phyloP scores from a whole-genome alignment of 2,329 filamentous ascomycete genomes.

The Berkeleyomyces rouxiae region DNA sequence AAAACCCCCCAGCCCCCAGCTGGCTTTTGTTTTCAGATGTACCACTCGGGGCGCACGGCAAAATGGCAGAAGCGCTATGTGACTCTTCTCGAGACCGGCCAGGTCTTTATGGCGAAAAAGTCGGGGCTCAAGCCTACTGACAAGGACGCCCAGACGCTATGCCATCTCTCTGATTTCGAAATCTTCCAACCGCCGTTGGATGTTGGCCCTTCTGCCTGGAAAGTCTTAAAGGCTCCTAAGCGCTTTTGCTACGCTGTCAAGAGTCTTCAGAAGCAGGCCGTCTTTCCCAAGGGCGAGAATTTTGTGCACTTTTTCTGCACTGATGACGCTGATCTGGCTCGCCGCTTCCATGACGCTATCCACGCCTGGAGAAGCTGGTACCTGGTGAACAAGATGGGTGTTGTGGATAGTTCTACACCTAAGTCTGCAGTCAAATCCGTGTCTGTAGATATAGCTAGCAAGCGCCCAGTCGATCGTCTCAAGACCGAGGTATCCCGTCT shows the following conservation, averaged over 20 bases:
- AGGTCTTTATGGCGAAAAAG: slow-evolving; percentile 57
- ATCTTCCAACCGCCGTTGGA: slow-evolving; percentile 57
- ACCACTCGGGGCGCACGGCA: slow-evolving; percentile 64
- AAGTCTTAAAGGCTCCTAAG: slow-evolving; percentile 67
- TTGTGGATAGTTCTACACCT: slow-evolving; percentile 19
- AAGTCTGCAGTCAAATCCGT: slow-evolving; percentile 6
- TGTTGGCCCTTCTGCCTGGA: slow-evolving; percentile 24
- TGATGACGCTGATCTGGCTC: slow-evolving; percentile 50
- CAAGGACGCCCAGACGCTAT: slow-evolving; percentile 55
- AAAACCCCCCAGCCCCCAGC: slow-evolving; percentile 39
- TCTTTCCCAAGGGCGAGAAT: slow-evolving; percentile 68
- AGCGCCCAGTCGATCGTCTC: background rate
- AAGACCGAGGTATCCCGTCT: slow-evolving; percentile 4
- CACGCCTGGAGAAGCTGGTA: slow-evolving; percentile 89
- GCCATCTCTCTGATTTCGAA: slow-evolving; percentile 82
- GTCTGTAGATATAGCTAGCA: background rate
- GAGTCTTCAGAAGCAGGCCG: slow-evolving; percentile 72
- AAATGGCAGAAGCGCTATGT: slow-evolving; percentile 83
- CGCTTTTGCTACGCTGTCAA: slow-evolving; percentile 77
- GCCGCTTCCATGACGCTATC: slow-evolving; percentile 52
- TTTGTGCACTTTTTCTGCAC: slow-evolving; percentile 88
- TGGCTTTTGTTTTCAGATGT: slow-evolving; percentile 53
- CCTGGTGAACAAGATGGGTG: slow-evolving; percentile 50
- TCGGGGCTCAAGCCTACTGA: slow-evolving; percentile 37
- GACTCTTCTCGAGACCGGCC: slow-evolving; percentile 56